Conservation (phyloP, 192 early-diverging fungal species). For the Dissophora globulifera region DNA sequence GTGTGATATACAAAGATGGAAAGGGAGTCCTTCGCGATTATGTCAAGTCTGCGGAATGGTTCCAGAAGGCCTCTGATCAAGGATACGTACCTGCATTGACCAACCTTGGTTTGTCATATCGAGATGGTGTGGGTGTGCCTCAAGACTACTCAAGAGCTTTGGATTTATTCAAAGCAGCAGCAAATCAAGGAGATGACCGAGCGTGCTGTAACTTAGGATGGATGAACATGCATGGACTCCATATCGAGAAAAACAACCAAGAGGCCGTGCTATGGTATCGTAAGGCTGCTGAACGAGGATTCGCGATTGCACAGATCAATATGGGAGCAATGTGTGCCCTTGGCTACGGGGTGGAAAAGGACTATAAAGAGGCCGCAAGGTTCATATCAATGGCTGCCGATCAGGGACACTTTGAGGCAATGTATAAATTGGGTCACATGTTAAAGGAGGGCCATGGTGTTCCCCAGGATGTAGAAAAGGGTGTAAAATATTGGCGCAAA, state of each 20-base stretch:
- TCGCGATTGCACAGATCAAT: background rate
- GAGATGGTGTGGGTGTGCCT: background rate
- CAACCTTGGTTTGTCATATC: background rate
- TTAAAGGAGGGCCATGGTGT: too few relatives aligned
- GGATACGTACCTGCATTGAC: background rate
- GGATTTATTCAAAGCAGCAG: background rate
- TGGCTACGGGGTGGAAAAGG: background rate
- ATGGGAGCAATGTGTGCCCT: background rate
- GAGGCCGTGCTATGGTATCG: background rate
- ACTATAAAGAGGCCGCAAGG: background rate
- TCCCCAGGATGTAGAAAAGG: too few relatives aligned
- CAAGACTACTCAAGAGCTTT: background rate
- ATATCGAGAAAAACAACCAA: background rate
- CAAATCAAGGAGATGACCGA: background rate
- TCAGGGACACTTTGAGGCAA: background rate
- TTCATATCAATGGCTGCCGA: background rate
- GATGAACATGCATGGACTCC: background rate
- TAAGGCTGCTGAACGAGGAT: background rate
- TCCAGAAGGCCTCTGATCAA: slow-evolving; percentile 12
- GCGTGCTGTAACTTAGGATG: background rate
- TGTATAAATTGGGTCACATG: too few relatives aligned
- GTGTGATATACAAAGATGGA: slow-evolving; percentile 5
- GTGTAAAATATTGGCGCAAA: too few relatives aligned
- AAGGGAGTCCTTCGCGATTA: background rate
- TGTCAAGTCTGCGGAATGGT: slow-evolving; percentile 1